Percentiles rank a stretch among this genome's conserved stretches.
Conservation (phyloP, 257 asterid genomes). For the Solanum sejunctum region DNA sequence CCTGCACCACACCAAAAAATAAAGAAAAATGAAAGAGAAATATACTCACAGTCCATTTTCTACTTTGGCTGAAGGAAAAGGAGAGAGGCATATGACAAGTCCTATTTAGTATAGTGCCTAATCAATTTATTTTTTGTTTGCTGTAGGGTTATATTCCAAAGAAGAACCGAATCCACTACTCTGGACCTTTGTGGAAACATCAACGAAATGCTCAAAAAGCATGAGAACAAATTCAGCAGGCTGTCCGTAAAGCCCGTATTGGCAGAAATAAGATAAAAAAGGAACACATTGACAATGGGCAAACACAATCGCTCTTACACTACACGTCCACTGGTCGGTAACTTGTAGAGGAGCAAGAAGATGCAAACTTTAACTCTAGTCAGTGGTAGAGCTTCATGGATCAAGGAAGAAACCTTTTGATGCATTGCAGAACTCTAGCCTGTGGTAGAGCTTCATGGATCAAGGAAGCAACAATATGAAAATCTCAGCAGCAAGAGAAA, state of each 20-base stretch:
- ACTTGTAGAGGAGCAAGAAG: background rate
- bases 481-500: background rate
- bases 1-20: background rate
- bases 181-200: constrained; percentile 69
- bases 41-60: background rate
- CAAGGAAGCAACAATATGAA: background rate
- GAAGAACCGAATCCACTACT: constrained; percentile 56
- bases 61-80: background rate
- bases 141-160: constrained; percentile 37
- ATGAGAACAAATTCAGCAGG: constrained; percentile 66
- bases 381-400: background rate
- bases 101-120: background rate
- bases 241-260: constrained; percentile 72
- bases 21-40: background rate
- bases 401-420: background rate
- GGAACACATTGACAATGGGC: constrained; percentile 30
- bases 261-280: constrained; percentile 40
- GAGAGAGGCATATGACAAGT: background rate
- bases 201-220: constrained; percentile 80
- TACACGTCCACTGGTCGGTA: constrained; percentile 35
- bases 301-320: constrained; percentile 53
- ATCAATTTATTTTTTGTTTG: background rate
- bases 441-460: background rate
- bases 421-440: background rate
- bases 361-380: background rate